A percentile compares a stretch with the other conserved stretches of the same genome.
These are phyloP conservation scores for Phytophthora pinifolia DNA, from an alignment of 352 stramenopile species.

Conservation along the genomic window DNA sequence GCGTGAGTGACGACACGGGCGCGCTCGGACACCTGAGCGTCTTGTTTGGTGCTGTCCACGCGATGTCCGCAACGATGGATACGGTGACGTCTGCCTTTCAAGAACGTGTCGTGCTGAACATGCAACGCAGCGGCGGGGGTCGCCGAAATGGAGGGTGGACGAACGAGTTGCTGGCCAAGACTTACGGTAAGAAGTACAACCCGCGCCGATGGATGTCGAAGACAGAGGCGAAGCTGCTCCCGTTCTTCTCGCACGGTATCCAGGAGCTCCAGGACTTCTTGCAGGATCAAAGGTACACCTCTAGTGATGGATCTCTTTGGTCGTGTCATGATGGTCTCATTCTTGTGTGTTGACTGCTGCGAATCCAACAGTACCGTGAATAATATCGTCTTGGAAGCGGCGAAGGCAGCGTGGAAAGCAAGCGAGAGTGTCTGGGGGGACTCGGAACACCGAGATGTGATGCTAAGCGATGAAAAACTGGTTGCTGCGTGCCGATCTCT, in stretches of 20 bases:
- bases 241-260: conserved; percentile 62
- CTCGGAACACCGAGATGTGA: conserved; percentile 25
- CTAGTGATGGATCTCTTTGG: not conserved
- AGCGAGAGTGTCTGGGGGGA: conserved; percentile 17
- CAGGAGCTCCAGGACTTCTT: conserved; percentile 66
- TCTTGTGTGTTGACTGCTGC: not conserved
- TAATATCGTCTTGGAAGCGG: conserved; percentile 32
- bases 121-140: conserved; percentile 46
- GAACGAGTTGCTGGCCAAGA: conserved; percentile 55
- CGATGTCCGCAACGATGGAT: conserved; percentile 43
- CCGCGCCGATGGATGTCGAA: conserved; percentile 62
- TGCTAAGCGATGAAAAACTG: conserved; percentile 38
- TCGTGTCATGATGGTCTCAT: not conserved
- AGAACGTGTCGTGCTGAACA: conserved; percentile 66
- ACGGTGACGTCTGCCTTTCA: conserved; percentile 48
- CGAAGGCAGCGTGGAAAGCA: conserved; percentile 19
- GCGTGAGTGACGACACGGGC: conserved; percentile 27
- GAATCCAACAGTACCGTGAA: conserved; percentile 26
- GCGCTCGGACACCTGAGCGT: conserved; percentile 46
- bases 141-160: conserved; percentile 42
- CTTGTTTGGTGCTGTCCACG: conserved; percentile 39
- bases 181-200: conserved; percentile 55
- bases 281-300: conserved; percentile 45
- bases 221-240: conserved; percentile 56
- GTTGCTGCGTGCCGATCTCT: conserved; percentile 33